Percentiles rank a stretch among this genome's conserved stretches.
Evolutionary conservation across 2,329 filamentous ascomycete species (phyloP).

Genomic region (Trichoderma arundinaceum): DNA sequence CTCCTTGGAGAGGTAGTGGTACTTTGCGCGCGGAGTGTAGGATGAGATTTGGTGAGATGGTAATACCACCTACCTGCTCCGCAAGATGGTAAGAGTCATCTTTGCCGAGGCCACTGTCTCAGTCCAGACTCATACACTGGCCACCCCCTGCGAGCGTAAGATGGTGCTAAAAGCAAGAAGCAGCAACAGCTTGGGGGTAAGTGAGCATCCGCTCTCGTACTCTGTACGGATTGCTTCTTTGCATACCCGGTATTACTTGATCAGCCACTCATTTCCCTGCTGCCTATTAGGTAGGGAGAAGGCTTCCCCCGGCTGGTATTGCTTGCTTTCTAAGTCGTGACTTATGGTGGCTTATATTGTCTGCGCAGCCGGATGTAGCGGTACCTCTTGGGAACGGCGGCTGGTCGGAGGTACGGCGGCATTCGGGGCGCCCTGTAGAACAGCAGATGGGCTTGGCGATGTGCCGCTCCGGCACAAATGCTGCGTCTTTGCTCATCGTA

Average conservation of each 20-base stretch:
- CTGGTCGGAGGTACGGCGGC: not conserved
- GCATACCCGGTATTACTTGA: not conserved
- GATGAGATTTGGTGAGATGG: conserved; percentile 2
- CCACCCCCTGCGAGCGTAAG: conserved; percentile 2
- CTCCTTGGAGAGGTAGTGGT: not conserved
- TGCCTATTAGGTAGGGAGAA: not conserved
- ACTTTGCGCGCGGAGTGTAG: too few relatives aligned
- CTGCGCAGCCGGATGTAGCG: not conserved
- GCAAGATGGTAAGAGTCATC: conserved; percentile 26
- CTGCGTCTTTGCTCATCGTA: too few relatives aligned
- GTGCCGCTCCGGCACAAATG: too few relatives aligned
- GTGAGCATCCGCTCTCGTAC: not conserved
- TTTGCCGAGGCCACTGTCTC: conserved; percentile 22
- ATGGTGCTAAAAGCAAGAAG: not conserved
- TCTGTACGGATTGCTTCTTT: not conserved
- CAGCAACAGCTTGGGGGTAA: not conserved
- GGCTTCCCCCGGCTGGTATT: not conserved
- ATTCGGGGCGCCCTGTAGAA: not conserved
- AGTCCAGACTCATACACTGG: conserved; percentile 1
- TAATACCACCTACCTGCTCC: not conserved
- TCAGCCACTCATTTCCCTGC: not conserved
- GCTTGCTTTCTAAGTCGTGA: conserved; percentile 2
- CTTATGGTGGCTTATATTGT: not conserved
- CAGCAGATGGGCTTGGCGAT: not conserved
- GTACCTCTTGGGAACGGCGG: not conserved